These are phyloP conservation scores for Lyophyllum shimeji DNA, from an alignment of 768 basidiomycete genomes.

Conservation along the genomic window DNA sequence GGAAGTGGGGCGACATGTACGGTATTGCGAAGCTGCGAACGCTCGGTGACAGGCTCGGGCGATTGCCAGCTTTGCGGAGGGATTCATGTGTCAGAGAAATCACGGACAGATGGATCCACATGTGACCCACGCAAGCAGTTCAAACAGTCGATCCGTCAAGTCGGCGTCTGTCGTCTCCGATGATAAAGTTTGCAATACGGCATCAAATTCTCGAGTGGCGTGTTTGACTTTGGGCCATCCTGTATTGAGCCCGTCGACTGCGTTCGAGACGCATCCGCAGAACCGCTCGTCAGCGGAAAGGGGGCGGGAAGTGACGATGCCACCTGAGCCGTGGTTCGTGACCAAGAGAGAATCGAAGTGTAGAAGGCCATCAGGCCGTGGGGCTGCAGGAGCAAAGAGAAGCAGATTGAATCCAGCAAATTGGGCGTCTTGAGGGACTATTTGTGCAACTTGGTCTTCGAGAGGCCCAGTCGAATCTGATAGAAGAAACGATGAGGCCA, in stretches of 20 bases:
- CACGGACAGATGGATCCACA: constrained; percentile 15
- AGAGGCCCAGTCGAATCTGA: constrained; percentile 47
- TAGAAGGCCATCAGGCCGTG: constrained; percentile 28
- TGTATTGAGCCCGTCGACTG: constrained; percentile 59
- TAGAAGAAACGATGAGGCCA: constrained; percentile 68
- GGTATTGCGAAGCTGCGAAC: constrained; percentile 59
- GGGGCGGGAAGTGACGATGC: constrained; percentile 50
- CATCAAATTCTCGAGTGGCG: constrained; percentile 49
- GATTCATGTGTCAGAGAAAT: constrained; percentile 26
- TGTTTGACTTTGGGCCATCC: constrained; percentile 76
- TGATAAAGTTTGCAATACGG: constrained; percentile 38
- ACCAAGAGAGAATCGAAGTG: constrained; percentile 55
- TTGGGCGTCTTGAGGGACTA: constrained; percentile 45
- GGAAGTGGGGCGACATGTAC: constrained; percentile 59
- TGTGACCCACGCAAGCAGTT: constrained; percentile 65
- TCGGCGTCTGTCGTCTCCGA: constrained; percentile 44
- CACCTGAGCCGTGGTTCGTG: constrained; percentile 74
- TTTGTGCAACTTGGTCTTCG: constrained; percentile 45
- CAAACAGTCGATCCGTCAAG: constrained; percentile 60
- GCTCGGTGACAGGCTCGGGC: constrained; percentile 43
- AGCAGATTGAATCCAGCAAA: constrained; percentile 85
- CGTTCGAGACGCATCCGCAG: constrained; percentile 72
- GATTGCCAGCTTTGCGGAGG: constrained; percentile 44
- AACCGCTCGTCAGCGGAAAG: constrained; percentile 49
- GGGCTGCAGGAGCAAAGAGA: constrained; percentile 49